A percentile compares a stretch with the other conserved stretches of the same genome.
Conservation (phyloP, 176 grass and related monocot species). For the Cocos nucifera region DNA sequence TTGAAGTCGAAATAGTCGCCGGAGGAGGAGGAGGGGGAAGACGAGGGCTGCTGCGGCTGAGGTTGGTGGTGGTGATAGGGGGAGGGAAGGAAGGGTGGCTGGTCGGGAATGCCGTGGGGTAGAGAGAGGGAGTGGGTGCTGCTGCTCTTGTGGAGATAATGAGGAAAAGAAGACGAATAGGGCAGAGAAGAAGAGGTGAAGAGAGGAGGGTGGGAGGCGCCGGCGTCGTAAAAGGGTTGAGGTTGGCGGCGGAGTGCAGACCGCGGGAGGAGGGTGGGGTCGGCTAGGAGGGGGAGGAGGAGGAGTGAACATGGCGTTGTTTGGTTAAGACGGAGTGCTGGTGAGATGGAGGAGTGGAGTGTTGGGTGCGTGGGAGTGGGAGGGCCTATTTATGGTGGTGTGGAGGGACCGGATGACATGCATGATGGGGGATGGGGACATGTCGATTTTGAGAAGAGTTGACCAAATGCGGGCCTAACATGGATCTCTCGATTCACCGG, state of each 20-base stretch:
- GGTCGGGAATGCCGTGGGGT: slow-evolving; percentile 23
- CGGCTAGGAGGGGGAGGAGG: slow-evolving; percentile 22
- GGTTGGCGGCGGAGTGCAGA: slow-evolving; percentile 28
- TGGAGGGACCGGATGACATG: too few species aligned
- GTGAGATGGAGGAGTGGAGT: too few species aligned
- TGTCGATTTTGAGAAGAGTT: too few species aligned
- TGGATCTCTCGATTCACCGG: too few species aligned
- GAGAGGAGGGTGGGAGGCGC: not conserved
- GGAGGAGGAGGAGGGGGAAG: slow-evolving; percentile 54
- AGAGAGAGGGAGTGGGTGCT: slow-evolving; percentile 46
- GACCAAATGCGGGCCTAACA: too few species aligned
- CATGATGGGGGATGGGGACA: too few species aligned
- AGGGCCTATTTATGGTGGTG: too few species aligned
- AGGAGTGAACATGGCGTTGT: slow-evolving; percentile 47
- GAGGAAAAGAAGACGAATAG: slow-evolving; percentile 25
- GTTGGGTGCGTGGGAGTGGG: too few species aligned
- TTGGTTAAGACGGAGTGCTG: not conserved
- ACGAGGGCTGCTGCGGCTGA: slow-evolving; percentile 25
- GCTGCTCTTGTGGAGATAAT: slow-evolving; percentile 40
- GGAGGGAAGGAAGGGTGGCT: slow-evolving; percentile 21
- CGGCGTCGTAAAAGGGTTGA: slow-evolving; percentile 32
- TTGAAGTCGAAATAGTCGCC: slow-evolving; percentile 52
- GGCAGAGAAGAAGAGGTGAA: slow-evolving; percentile 23
- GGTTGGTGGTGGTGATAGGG: slow-evolving; percentile 1
- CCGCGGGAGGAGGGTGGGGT: slow-evolving; percentile 21